Evolutionary conservation across 2,329 filamentous ascomycete genomes (phyloP), one percentile per base, ranked within the genome.

Genomic region (Penicillium sp.): DNA sequence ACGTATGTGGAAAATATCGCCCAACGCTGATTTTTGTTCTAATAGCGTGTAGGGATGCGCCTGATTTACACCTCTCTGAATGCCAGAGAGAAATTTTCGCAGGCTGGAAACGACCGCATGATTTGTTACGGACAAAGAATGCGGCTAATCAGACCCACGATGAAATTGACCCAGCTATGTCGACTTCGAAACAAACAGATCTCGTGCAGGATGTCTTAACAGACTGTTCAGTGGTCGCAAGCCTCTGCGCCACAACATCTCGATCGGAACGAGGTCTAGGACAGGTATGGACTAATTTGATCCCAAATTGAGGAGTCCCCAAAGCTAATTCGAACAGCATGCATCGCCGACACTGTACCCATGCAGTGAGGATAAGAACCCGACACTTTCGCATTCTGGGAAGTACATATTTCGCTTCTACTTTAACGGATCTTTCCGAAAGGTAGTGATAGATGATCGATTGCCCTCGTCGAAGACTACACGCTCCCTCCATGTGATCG

Each of bases 171-270:
- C 81, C 80, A 15, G 77, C 84, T 12, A 90, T 90, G 86, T 74
- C 77, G 47, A 79, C 82, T 17, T 75, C 77, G 7, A 76, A 81
- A 9, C 81, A 84, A 15, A 86, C 90, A 60, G 93, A 99, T 74
- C 83, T 99, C 8, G 92, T 97, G 3, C 94, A 99, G 75, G 94
- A 99, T 74, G 87, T 96, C 58, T 93, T 93, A 6, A 95, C 93
- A 0, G 94, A 99, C 73, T 99, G 94, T 71, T 97, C 94, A 1
- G 93, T 99, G 4, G 93, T 99, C 29, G 94, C 94, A 17, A 97
- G 94, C 72, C 82, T 99, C 6, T 97, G 93, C 71, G 92, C 93
- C 27, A 88, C 86, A 25, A 87, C 89, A 59, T 87, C 87, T 41
- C 84, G 90, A 62, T 82, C 87, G 9, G 83, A 87, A 60, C 86